Percentiles rank a stretch among this genome's conserved stretches.
Evolutionary conservation across 495 filamentous ascomycete species (phyloP).

Genomic region (Penicillium ochrochloron): DNA sequence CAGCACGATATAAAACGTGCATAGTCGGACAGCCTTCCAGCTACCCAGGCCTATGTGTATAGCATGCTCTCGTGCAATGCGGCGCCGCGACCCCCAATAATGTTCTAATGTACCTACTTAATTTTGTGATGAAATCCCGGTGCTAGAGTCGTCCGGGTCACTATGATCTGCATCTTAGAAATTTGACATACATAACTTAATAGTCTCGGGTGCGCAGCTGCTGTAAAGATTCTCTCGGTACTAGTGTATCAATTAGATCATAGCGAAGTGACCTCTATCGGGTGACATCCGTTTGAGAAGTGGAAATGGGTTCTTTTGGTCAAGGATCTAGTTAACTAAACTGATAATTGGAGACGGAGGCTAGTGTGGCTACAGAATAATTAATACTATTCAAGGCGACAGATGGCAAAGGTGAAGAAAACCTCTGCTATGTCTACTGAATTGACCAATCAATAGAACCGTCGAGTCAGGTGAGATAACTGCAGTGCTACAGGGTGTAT

Average conservation of each 20-base stretch:
- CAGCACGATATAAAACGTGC: background rate
- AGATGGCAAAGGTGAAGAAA: no score
- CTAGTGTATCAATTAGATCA: background rate
- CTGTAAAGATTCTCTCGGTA: background rate
- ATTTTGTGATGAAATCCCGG: constrained; percentile 6
- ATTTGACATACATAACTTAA: background rate
- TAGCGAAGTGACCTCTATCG: no score
- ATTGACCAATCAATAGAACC: no score
- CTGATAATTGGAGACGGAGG: no score
- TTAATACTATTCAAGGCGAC: no score
- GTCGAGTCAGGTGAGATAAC: background rate
- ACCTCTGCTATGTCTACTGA: no score
- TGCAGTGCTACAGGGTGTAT: no score
- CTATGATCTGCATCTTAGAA: background rate
- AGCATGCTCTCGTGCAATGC: background rate
- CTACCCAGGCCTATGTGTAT: background rate
- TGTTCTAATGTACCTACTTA: constrained; percentile 13
- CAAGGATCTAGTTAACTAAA: no score
- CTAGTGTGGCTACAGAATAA: no score
- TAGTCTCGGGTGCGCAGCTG: background rate
- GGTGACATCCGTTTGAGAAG: no score
- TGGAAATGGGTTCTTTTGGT: no score
- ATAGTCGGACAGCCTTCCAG: background rate
- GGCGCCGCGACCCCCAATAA: background rate
- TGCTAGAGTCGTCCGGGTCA: background rate